Conservation (phyloP, 2,329 filamentous ascomycete genomes). For the Arthrobotrys megalospora region DNA sequence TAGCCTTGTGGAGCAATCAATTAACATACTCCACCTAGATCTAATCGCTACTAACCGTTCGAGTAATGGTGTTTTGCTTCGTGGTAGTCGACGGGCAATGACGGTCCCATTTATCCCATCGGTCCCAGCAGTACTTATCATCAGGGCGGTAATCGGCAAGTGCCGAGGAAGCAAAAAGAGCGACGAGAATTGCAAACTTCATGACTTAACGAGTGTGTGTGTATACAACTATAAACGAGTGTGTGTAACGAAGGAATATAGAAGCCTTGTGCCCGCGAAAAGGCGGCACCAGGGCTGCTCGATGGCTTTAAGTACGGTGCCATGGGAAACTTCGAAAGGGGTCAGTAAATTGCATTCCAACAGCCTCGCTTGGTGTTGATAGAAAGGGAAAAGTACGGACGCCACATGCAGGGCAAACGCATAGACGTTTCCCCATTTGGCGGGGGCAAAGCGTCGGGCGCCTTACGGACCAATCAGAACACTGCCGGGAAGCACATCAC, state of each 20-base stretch:
- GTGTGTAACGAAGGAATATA: constrained; percentile 6
- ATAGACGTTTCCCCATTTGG: background rate
- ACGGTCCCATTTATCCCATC: constrained; percentile 43
- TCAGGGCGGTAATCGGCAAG: constrained; percentile 34
- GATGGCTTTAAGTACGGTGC: background rate
- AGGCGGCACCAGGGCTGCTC: background rate
- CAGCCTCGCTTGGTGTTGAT: background rate
- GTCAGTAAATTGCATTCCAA: constrained; percentile 1
- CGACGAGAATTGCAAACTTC: constrained; percentile 25
- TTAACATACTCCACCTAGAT: background rate
- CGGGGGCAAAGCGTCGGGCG: background rate
- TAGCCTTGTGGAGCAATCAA: background rate
- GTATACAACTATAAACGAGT: background rate
- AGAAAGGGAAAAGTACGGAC: background rate
- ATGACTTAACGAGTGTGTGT: constrained; percentile 12
- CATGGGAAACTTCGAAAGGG: constrained; percentile 15
- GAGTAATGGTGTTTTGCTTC: constrained; percentile 5
- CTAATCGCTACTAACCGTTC: background rate
- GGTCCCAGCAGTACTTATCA: constrained; percentile 41
- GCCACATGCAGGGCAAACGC: constrained; percentile 17
- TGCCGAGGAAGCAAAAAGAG: constrained; percentile 39
- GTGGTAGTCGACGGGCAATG: constrained; percentile 39
- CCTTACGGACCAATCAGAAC: background rate
- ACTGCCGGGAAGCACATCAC: background rate
- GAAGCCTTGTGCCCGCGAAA: background rate